Evolutionary conservation across 2,329 filamentous ascomycete species (phyloP).

Genomic region (Stachybotrys elegans): DNA sequence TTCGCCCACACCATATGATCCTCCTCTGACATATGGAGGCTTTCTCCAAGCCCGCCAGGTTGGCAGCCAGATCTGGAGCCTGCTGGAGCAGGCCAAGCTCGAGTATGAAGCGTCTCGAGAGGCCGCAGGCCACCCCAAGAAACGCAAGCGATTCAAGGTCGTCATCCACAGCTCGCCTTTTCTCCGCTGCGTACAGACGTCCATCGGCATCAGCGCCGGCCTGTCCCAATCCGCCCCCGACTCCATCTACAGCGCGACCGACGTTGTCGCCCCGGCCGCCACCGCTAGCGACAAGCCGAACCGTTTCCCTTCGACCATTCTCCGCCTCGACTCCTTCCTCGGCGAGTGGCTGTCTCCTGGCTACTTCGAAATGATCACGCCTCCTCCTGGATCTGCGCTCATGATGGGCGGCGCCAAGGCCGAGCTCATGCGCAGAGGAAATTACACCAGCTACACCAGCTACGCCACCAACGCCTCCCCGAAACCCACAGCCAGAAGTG

Average conservation of each 20-base stretch:
- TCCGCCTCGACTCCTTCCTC: conserved; percentile 87
- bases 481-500: conserved; percentile 15
- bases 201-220: conserved; percentile 80
- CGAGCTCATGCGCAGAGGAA: conserved; percentile 72
- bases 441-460: conserved; percentile 48
- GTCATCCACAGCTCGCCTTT: conserved; percentile 94
- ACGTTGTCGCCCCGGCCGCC: conserved; percentile 28
- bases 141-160: conserved; percentile 64
- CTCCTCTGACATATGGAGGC: conserved; percentile 89
- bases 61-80: conserved; percentile 75
- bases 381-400: conserved; percentile 77
- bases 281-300: conserved; percentile 17
- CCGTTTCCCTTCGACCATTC: conserved; percentile 49
- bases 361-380: conserved; percentile 89
- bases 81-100: conserved; percentile 51
- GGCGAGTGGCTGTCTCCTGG: conserved; percentile 93
- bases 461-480: conserved; percentile 14
- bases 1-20: conserved; percentile 91
- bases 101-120: conserved; percentile 30
- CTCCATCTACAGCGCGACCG: conserved; percentile 25
- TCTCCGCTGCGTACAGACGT: conserved; percentile 86
- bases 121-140: conserved; percentile 17
- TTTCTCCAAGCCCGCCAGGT: conserved; percentile 83
- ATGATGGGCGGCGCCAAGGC: conserved; percentile 89
- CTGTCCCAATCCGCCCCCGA: conserved; percentile 54